phyloP scores from a whole-genome alignment of 352 stramenopile genomes.

The Pythium dissotocum region DNA sequence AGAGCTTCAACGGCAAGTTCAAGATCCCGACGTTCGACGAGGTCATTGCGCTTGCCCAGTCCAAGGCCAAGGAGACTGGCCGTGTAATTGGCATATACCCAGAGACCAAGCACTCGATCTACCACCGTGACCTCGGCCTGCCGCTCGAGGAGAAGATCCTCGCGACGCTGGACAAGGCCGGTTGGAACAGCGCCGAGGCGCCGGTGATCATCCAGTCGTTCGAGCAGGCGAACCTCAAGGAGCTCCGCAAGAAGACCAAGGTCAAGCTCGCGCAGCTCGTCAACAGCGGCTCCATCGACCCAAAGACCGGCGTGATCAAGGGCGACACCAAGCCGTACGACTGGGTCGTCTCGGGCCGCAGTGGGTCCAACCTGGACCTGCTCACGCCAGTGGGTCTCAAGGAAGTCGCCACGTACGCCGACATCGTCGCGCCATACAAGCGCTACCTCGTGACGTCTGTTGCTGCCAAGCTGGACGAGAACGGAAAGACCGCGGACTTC shows the following conservation, averaged over 20 bases:
- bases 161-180: slow-evolving; percentile 58
- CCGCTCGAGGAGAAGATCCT: slow-evolving; percentile 81
- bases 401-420: slow-evolving; percentile 65
- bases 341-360: slow-evolving; percentile 62
- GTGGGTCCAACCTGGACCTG: slow-evolving; percentile 52
- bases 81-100: slow-evolving; percentile 83
- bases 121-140: slow-evolving; percentile 65
- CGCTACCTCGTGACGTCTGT: slow-evolving; percentile 68
- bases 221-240: slow-evolving; percentile 70
- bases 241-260: slow-evolving; percentile 62
- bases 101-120: slow-evolving; percentile 88
- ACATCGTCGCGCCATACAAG: slow-evolving; percentile 82
- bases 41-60: slow-evolving; percentile 81
- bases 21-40: slow-evolving; percentile 89
- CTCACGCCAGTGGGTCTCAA: slow-evolving; percentile 56
- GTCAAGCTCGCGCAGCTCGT: slow-evolving; percentile 84
- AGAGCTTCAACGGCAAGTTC: slow-evolving; percentile 83
- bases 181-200: slow-evolving; percentile 65
- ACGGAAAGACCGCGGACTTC: slow-evolving; percentile 48
- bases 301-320: slow-evolving; percentile 52
- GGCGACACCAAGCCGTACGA: slow-evolving; percentile 62
- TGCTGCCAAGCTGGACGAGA: slow-evolving; percentile 40
- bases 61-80: slow-evolving; percentile 55
- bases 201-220: slow-evolving; percentile 81
- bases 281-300: slow-evolving; percentile 54